Evolutionary conservation across 768 basidiomycete species (phyloP).

Genomic region (Podaxis sp.): DNA sequence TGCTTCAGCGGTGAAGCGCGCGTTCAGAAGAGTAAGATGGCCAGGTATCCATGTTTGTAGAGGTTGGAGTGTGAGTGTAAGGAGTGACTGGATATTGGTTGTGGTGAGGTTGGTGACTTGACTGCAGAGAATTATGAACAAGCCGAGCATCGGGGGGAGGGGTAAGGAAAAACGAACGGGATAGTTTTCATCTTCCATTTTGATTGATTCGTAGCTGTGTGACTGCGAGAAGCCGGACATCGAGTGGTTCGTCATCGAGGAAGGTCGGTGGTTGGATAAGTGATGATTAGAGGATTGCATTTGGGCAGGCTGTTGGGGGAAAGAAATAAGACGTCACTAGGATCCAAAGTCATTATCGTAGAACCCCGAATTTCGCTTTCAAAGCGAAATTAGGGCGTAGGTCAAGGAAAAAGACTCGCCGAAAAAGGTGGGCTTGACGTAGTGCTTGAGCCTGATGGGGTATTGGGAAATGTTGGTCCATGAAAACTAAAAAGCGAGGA

Average conservation of each 20-base stretch:
- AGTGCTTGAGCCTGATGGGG: conserved; percentile 70
- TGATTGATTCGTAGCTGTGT: conserved; percentile 16
- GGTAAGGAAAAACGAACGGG: conserved; percentile 11
- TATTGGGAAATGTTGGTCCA: conserved; percentile 63
- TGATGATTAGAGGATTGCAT: conserved; percentile 45
- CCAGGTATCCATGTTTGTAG: conserved; percentile 56
- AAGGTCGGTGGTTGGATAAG: conserved; percentile 20
- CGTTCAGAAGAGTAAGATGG: conserved; percentile 66
- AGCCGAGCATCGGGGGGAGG: too few relatives aligned
- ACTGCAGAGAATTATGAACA: conserved; percentile 18
- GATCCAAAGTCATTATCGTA: conserved; percentile 45
- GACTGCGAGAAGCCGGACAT: conserved; percentile 14
- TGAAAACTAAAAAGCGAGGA: conserved; percentile 53
- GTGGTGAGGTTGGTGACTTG: conserved; percentile 34
- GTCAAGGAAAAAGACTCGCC: conserved; percentile 52
- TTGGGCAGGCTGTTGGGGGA: conserved; percentile 60
- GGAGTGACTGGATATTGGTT: conserved; percentile 30
- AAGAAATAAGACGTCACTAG: conserved; percentile 53
- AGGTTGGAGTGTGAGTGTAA: conserved; percentile 49
- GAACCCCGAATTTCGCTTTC: conserved; percentile 14
- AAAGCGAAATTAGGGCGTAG: conserved; percentile 26
- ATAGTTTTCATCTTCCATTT: conserved; percentile 17
- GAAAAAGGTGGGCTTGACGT: conserved; percentile 83
- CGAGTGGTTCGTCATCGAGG: conserved; percentile 14
- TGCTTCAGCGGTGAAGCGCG: conserved; percentile 53